phyloP scores from a whole-genome alignment of 441 rosid genomes.

The Populus hybrid region DNA sequence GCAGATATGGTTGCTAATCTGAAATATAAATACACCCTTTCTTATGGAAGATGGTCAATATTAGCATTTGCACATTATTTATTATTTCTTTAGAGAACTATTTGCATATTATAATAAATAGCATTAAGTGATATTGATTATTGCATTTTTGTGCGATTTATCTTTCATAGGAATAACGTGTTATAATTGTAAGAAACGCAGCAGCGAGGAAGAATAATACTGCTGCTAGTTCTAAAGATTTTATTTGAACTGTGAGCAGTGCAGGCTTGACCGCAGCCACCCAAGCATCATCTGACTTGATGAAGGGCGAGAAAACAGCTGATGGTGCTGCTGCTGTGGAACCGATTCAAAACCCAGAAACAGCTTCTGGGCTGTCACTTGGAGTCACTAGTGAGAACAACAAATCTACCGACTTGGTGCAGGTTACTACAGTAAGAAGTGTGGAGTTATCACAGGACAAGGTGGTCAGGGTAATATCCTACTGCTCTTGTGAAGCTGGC shows the following conservation, averaged over 20 bases:
- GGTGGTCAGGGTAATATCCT: constrained; percentile 39
- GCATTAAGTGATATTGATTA: not conserved
- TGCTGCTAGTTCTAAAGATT: constrained; percentile 6
- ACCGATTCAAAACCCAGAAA: constrained; percentile 21
- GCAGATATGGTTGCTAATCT: not conserved
- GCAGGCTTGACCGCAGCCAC: constrained; percentile 32
- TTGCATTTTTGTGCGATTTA: not conserved
- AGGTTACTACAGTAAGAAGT: constrained; percentile 34
- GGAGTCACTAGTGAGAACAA: constrained; percentile 29
- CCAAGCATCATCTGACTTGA: constrained; percentile 37
- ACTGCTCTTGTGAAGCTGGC: constrained; percentile 9
- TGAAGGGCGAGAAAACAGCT: constrained; percentile 31
- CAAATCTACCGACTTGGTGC: constrained; percentile 34
- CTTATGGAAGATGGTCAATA: constrained; percentile 9
- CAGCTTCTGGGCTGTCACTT: constrained; percentile 23
- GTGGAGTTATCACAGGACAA: constrained; percentile 31
- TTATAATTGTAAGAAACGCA: not conserved
- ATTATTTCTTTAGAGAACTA: not conserved
- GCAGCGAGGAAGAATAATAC: not conserved
- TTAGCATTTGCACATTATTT: not conserved
- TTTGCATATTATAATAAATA: not conserved
- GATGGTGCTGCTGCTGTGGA: constrained; percentile 26
- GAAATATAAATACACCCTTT: not conserved
- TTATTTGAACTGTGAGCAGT: constrained; percentile 28
- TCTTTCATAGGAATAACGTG: not conserved